Evolutionary conservation across 352 stramenopile genomes (phyloP).

Genomic region (Thraustochytrium sp.): DNA sequence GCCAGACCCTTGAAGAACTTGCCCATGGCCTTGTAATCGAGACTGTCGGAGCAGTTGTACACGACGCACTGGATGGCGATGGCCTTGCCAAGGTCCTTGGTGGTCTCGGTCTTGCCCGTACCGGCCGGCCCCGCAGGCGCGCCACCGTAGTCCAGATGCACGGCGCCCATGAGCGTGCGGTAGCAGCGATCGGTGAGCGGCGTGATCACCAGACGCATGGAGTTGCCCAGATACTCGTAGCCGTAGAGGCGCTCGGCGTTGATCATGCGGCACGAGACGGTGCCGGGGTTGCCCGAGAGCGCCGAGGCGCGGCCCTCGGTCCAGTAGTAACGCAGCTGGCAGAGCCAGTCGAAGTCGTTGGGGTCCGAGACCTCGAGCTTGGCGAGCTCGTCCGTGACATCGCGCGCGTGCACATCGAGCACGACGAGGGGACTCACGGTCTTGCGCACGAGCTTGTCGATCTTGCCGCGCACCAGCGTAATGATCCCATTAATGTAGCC

Average conservation of each 20-base stretch:
- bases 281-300: constrained; percentile 73
- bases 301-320: constrained; percentile 68
- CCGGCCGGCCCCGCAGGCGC: constrained; percentile 82
- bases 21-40: constrained; percentile 87
- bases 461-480: constrained; percentile 78
- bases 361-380: constrained; percentile 66
- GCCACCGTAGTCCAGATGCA: constrained; percentile 84
- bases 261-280: constrained; percentile 80
- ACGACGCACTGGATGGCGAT: constrained; percentile 90
- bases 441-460: constrained; percentile 82
- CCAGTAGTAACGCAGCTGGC: constrained; percentile 86
- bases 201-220: constrained; percentile 85
- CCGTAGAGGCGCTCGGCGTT: constrained; percentile 81
- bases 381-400: constrained; percentile 82
- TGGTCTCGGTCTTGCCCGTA: constrained; percentile 88
- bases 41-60: constrained; percentile 82
- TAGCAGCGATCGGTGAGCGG: constrained; percentile 87
- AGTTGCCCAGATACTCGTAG: constrained; percentile 88
- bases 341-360: constrained; percentile 85
- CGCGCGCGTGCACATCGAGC: constrained; percentile 89
- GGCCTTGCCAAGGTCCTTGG: constrained; percentile 87
- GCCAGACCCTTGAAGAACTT: constrained; percentile 92
- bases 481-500: constrained; percentile 72
- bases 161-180: constrained; percentile 85
- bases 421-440: constrained; percentile 82